Evolutionary conservation across 83 land plant species (phyloP), one percentile per base, ranked within the genome.

Genomic region (Picea abies): DNA sequence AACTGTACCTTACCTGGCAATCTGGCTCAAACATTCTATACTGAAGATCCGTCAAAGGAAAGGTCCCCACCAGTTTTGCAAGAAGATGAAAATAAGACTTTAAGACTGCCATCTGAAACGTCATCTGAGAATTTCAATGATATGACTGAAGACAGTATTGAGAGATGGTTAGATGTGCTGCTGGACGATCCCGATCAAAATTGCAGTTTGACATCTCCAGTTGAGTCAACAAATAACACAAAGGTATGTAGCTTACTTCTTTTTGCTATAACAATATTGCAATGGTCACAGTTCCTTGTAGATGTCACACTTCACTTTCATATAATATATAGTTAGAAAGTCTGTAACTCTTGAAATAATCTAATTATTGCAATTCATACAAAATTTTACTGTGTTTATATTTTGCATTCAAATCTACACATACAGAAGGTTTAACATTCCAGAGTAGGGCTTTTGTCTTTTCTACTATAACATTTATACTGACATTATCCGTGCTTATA

Each of bases 221-320:
- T 2, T 39, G 77, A 73, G 23, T 44, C 22, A 5, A 47, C 4
- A 73, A 44, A 44, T 47, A n/a, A 37, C 12, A n/a, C 77, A 10
- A 47, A n/a, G 77, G 77, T 73, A n/a, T 73, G 58, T n/a, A 9
- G 8, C 23, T 47, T 20, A 52, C 77, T 73, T 73, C 58, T 20
- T 73, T 10, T 73, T 20, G 58, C 14, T 22, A 73, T 47, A 41
- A 8, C 15, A 22, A 73, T 41, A 73, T 44, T 22, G 20, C 56
- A 19, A 73, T 20, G 47, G 20, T 73, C 77, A 44, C 10, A 73
- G 1, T 73, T 73, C 23, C n/a, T 32, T 17, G 20, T 32, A 35
- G 39, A 26, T 67, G 56, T 52, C 56, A 52, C 56, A 52, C 11
- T 11, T 52, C 12, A 11, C 56, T 52, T 52, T 52, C 56, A 52